phyloP scores from a whole-genome alignment of 768 basidiomycete genomes.

The Podaxis sp. region DNA sequence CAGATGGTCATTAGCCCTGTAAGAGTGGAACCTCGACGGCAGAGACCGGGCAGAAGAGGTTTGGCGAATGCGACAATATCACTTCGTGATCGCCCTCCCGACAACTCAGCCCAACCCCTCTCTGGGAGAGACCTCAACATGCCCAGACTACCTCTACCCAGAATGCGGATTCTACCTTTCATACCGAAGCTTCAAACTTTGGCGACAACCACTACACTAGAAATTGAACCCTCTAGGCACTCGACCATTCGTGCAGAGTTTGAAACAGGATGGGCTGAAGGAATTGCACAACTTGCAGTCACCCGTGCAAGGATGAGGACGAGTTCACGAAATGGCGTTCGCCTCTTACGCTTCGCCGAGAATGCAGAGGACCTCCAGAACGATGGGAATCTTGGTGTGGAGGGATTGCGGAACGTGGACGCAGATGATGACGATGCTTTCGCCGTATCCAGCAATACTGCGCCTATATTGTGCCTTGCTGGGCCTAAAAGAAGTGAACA shows the following conservation, averaged over 20 bases:
- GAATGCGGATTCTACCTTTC: slow-evolving; percentile 56
- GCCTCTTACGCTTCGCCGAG: slow-evolving; percentile 37
- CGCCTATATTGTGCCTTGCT: slow-evolving; percentile 39
- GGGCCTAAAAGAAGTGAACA: slow-evolving; percentile 22
- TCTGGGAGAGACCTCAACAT: not conserved
- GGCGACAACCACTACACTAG: slow-evolving; percentile 33
- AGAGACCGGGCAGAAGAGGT: slow-evolving; percentile 50
- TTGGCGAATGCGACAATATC: slow-evolving; percentile 66
- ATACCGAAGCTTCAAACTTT: slow-evolving; percentile 45
- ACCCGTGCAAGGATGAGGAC: slow-evolving; percentile 39
- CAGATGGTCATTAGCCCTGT: slow-evolving; percentile 1
- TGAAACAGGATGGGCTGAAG: slow-evolving; percentile 58
- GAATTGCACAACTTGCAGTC: slow-evolving; percentile 47
- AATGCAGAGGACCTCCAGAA: slow-evolving; percentile 14
- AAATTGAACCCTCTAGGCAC: slow-evolving; percentile 29
- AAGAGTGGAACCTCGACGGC: slow-evolving; percentile 14
- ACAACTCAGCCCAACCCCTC: slow-evolving; percentile 9
- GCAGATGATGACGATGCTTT: slow-evolving; percentile 25
- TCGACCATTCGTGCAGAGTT: slow-evolving; percentile 46
- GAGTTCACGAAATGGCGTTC: slow-evolving; percentile 43
- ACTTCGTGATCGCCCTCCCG: slow-evolving; percentile 30
- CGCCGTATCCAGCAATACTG: slow-evolving; percentile 11
- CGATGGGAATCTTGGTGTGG: slow-evolving; percentile 23
- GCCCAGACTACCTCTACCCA: slow-evolving; percentile 21
- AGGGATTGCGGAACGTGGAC: slow-evolving; percentile 32